phyloP scores from a whole-genome alignment of 495 filamentous ascomycete genomes.

The Penicillium antarcticum region DNA sequence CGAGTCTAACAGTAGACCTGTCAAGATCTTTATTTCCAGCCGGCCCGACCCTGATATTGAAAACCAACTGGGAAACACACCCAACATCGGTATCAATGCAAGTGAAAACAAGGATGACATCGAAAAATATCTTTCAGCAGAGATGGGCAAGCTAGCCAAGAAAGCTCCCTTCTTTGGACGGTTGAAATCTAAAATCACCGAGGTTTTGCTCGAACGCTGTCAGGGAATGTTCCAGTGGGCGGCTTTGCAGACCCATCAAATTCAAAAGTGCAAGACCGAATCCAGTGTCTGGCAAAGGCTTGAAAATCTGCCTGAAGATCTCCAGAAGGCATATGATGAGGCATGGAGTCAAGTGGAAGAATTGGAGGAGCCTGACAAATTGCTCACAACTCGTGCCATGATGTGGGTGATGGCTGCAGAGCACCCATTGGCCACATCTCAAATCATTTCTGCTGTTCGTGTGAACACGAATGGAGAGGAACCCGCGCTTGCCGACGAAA shows the following conservation, averaged over 20 bases:
- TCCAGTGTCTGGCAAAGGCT: slow-evolving; percentile 21
- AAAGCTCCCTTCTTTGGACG: neutral
- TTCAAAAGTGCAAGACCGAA: slow-evolving; percentile 14
- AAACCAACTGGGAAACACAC: slow-evolving; percentile 12
- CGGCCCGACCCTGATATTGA: slow-evolving; percentile 36
- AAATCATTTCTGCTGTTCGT: slow-evolving; percentile 12
- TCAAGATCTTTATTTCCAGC: slow-evolving; percentile 48
- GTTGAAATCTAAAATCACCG: slow-evolving; percentile 12
- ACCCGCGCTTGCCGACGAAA: slow-evolving; percentile 1
- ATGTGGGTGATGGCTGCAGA: slow-evolving; percentile 32
- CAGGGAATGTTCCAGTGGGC: slow-evolving; percentile 36
- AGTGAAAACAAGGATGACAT: slow-evolving; percentile 29
- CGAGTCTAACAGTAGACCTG: slow-evolving; percentile 20
- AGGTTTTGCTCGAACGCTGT: slow-evolving; percentile 4
- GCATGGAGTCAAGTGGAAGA: slow-evolving; percentile 20
- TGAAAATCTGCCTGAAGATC: slow-evolving; percentile 25
- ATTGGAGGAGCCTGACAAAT: slow-evolving; percentile 16
- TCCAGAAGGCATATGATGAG: slow-evolving; percentile 34
- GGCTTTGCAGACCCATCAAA: slow-evolving; percentile 28
- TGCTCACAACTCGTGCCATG: slow-evolving; percentile 29
- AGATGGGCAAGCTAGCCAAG: slow-evolving; percentile 19
- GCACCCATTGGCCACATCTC: slow-evolving; percentile 13
- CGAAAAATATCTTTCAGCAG: slow-evolving; percentile 18
- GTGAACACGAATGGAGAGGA: slow-evolving; percentile 1
- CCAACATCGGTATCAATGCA: slow-evolving; percentile 35